Conservation (phyloP, 2,329 filamentous ascomycete genomes). For the Neonectria hederae region DNA sequence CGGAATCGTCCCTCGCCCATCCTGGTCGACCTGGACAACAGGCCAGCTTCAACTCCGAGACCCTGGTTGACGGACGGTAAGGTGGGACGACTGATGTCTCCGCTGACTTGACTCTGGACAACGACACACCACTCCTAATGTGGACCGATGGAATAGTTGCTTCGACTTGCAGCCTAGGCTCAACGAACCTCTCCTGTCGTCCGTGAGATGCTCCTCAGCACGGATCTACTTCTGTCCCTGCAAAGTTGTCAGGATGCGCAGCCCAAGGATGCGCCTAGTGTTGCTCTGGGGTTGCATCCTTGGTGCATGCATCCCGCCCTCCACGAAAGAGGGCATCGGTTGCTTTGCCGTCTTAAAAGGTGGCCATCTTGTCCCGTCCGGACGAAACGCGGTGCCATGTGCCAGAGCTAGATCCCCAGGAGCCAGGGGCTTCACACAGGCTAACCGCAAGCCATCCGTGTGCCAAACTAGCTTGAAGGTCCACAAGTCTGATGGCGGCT, state of each 20-base stretch:
- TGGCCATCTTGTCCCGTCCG: conserved; percentile 29
- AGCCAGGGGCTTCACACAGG: conserved; percentile 33
- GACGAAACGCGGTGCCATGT: conserved; percentile 35
- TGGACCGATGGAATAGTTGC: conserved; percentile 18
- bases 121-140: conserved; percentile 12
- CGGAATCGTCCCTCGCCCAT: conserved; percentile 8
- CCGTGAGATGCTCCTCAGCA: conserved; percentile 4
- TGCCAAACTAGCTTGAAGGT: conserved; percentile 38
- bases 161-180: not conserved
- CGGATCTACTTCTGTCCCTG: conserved; percentile 4
- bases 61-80: conserved; percentile 12
- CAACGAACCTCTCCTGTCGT: conserved; percentile 1
- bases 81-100: conserved; percentile 34
- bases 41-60: conserved; percentile 21
- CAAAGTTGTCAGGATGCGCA: conserved; percentile 5
- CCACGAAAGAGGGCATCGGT: conserved; percentile 12
- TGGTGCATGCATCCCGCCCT: conserved; percentile 1
- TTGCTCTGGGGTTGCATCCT: conserved; percentile 9
- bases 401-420: conserved; percentile 32
- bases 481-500: conserved; percentile 33
- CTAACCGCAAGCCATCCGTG: conserved; percentile 43
- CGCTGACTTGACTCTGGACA: conserved; percentile 29
- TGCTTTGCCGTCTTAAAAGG: conserved; percentile 18
- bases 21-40: conserved; percentile 8
- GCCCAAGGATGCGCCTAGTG: not conserved